phyloP scores from a whole-genome alignment of 192 early-diverging fungal species.

The Coemansia aciculifera region DNA sequence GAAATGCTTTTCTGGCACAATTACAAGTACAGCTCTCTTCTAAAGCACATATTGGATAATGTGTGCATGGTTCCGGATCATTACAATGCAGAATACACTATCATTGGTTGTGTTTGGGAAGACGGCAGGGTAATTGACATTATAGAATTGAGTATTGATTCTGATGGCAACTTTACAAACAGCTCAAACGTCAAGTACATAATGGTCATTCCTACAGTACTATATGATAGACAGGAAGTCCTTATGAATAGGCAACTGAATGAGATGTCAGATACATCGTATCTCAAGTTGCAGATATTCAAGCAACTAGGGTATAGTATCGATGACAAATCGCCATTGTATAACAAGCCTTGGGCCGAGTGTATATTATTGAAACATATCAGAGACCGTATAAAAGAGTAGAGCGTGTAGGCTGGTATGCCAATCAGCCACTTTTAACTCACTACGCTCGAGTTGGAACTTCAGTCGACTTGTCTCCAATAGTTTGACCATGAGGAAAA shows the following conservation, averaged over 20 bases:
- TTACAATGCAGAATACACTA: neutral
- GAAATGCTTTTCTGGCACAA: neutral
- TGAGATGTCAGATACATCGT: neutral
- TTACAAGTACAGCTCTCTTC: neutral
- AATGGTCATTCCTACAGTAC: neutral
- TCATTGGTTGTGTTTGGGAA: neutral
- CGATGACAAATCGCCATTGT: neutral
- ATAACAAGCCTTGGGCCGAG: neutral
- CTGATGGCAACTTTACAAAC: neutral
- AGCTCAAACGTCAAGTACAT: neutral
- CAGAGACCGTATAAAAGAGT: neutral
- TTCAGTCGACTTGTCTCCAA: no score
- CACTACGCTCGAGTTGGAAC: no score
- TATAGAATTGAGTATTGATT: neutral
- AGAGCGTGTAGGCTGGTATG: no score
- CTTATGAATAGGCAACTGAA: neutral
- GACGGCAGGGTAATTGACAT: neutral
- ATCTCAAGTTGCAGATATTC: neutral
- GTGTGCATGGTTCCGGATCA: neutral
- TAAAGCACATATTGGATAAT: neutral
- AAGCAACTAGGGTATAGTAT: neutral
- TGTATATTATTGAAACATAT: neutral
- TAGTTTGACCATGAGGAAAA: neutral
- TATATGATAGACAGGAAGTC: neutral
- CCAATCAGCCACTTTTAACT: no score